phyloP scores from a whole-genome alignment of 495 filamentous ascomycete genomes.

The Margaritispora aquatica region DNA sequence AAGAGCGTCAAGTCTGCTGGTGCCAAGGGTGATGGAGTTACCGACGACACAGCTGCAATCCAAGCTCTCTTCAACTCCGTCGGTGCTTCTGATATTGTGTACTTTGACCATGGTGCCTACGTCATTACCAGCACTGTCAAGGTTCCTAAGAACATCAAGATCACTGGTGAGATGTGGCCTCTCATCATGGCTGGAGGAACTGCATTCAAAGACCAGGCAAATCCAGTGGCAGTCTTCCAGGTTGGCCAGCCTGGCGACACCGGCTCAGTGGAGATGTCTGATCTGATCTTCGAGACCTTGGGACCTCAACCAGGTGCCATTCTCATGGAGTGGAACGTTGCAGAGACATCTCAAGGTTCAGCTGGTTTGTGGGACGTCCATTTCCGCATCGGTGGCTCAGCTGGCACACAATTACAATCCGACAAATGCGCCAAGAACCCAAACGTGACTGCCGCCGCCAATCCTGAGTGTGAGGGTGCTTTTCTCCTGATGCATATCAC shows the following conservation, averaged over 20 bases:
- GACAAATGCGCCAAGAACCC: conserved; percentile 70
- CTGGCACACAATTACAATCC: conserved; percentile 73
- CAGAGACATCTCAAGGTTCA: conserved; percentile 56
- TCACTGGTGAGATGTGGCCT: conserved; percentile 89
- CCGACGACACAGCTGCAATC: conserved; percentile 64
- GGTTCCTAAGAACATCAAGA: conserved; percentile 70
- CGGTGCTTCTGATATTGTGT: conserved; percentile 60
- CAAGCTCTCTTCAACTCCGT: conserved; percentile 63
- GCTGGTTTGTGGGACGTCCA: conserved; percentile 90
- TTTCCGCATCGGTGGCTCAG: conserved; percentile 75
- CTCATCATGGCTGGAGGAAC: conserved; percentile 76
- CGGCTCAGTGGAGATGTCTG: conserved; percentile 77
- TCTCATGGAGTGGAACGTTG: conserved; percentile 87
- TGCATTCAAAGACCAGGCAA: conserved; percentile 60
- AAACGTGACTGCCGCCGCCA: conserved; percentile 40
- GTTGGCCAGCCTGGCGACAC: conserved; percentile 73
- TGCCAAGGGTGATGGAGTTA: conserved; percentile 69
- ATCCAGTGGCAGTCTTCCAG: conserved; percentile 67
- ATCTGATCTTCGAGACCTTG: conserved; percentile 73
- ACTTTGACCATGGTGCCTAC: conserved; percentile 85
- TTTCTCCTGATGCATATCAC: conserved; percentile 83
- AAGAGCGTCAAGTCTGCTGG: conserved; percentile 70
- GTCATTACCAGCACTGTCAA: conserved; percentile 77
- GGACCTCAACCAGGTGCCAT: conserved; percentile 80
- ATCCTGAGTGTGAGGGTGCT: conserved; percentile 56